These are phyloP conservation scores for Podosphaera fusca DNA, from an alignment of 2,329 filamentous ascomycete genomes.

Conservation along the genomic window DNA sequence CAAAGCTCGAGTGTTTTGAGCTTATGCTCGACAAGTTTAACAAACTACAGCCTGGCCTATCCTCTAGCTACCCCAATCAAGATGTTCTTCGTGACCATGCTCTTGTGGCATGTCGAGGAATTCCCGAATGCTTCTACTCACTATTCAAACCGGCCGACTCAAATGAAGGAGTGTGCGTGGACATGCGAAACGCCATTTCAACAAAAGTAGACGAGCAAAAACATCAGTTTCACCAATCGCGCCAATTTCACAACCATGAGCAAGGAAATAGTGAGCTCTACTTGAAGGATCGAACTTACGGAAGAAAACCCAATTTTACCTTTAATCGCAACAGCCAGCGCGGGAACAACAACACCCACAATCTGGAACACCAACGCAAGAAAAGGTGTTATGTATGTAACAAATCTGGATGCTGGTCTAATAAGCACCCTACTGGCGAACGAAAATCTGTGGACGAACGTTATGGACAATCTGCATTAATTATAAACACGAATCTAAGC, in stretches of 20 bases:
- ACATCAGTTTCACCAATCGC: not conserved
- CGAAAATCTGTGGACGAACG: not conserved
- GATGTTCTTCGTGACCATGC: no score
- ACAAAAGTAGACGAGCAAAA: no score
- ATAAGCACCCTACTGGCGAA: not conserved
- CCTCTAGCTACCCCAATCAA: no score
- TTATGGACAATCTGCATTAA: not conserved
- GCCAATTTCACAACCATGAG: not conserved
- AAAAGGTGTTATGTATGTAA: not conserved
- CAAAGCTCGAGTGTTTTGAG: not conserved
- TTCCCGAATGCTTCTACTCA: no score
- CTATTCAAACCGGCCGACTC: no score
- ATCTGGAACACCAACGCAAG: not conserved
- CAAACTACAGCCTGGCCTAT: not conserved
- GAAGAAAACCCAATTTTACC: not conserved
- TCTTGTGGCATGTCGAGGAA: no score
- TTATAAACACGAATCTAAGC: not conserved
- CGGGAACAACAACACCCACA: not conserved
- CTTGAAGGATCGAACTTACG: not conserved
- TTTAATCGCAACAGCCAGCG: not conserved
- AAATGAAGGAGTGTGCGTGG: no score
- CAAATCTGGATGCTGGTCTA: not conserved
- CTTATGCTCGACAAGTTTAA: not conserved
- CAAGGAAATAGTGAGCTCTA: not conserved
- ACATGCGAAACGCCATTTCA: no score